Base-by-base conservation (phyloP, 345 rosid species). In the Populus simonii region DNA sequence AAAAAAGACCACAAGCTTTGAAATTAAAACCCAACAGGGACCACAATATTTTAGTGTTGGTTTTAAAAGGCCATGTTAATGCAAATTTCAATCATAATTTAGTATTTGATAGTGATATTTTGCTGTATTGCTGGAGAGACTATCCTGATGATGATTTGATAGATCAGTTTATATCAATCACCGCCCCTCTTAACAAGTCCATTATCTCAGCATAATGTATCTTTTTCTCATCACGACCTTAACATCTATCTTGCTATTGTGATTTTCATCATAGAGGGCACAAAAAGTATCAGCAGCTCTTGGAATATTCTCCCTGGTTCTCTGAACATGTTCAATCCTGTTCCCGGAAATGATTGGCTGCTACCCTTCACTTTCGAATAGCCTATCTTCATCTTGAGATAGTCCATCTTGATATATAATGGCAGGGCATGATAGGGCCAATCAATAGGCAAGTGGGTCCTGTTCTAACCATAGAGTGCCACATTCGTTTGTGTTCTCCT, bases 301-400 rank as follows among this genome's bases (percentile, higher is more conserved):
- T 20, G 74, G 47, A 66, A 75, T 75, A 66, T 67, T 75, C 78
- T 45, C 8, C 35, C 1, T 10, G 23, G 36, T 47, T 69, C 65
- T 51, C 6, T 33, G 3, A 4, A 17, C 36, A 67, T 51, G 66
- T 68, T 55, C 66, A 35, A 15, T 68, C 29, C 6, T 67, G 53
- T 75, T 51, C 25, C n/a, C 16, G 36, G 25, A 67, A 77, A 29
- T 39, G 61, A 57, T 59, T 13, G 66, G 49, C 15, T 67, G 72
- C 51, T n/a, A 45, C 8, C 74, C 47, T 59, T 31, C 57, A 62
- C 29, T 74, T 62, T 74, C 66, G 41, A 55, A 27, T 25, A 74
- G 27, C 69, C 63, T 62, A 61, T 73, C 76, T 38, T 73, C 35
- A 39, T n/a, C 4, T 25, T 7, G 5, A 45, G 1, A 43, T 1